Percentiles rank a stretch among this genome's conserved stretches.
Evolutionary conservation across 2,329 filamentous ascomycete genomes (phyloP).

Genomic region (Aspergillus novofumigatus): DNA sequence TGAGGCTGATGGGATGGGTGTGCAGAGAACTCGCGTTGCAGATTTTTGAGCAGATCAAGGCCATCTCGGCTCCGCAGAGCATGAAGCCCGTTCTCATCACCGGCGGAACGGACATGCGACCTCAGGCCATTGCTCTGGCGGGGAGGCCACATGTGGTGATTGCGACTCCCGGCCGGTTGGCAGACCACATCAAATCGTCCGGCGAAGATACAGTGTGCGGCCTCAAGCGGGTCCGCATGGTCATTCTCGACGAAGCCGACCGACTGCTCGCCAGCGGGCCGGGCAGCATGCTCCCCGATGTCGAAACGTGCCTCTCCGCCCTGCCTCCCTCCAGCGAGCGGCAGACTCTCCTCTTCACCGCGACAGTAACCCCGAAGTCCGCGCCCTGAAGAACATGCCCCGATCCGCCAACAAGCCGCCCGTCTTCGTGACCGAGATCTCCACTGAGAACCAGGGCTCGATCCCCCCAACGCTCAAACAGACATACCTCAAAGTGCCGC

Average conservation of each 20-base stretch:
- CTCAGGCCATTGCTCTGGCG: slow-evolving; percentile 79
- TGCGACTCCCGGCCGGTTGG: slow-evolving; percentile 86
- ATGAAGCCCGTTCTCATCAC: slow-evolving; percentile 88
- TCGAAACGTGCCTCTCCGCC: slow-evolving; percentile 79
- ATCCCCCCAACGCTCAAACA: slow-evolving; percentile 79
- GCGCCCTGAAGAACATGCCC: slow-evolving; percentile 75
- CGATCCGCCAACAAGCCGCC: slow-evolving; percentile 65
- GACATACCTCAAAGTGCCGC: slow-evolving; percentile 79
- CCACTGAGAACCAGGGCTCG: slow-evolving; percentile 61
- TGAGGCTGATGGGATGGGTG: neutral
- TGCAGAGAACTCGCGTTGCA: slow-evolving; percentile 82
- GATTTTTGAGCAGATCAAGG: slow-evolving; percentile 93
- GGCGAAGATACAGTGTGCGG: slow-evolving; percentile 87
- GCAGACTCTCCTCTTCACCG: slow-evolving; percentile 95
- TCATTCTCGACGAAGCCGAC: slow-evolving; percentile 95
- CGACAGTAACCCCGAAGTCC: slow-evolving; percentile 90
- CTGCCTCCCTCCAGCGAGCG: slow-evolving; percentile 72
- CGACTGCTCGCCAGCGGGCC: slow-evolving; percentile 69
- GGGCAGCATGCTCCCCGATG: slow-evolving; percentile 90
- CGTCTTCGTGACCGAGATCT: slow-evolving; percentile 86
- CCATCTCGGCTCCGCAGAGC: slow-evolving; percentile 80
- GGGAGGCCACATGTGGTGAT: slow-evolving; percentile 87
- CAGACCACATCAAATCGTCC: slow-evolving; percentile 88
- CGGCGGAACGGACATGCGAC: slow-evolving; percentile 86
- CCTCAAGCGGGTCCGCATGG: slow-evolving; percentile 71